Conservation (phyloP, 2,329 filamentous ascomycete genomes). For the Balansia obtecta region DNA sequence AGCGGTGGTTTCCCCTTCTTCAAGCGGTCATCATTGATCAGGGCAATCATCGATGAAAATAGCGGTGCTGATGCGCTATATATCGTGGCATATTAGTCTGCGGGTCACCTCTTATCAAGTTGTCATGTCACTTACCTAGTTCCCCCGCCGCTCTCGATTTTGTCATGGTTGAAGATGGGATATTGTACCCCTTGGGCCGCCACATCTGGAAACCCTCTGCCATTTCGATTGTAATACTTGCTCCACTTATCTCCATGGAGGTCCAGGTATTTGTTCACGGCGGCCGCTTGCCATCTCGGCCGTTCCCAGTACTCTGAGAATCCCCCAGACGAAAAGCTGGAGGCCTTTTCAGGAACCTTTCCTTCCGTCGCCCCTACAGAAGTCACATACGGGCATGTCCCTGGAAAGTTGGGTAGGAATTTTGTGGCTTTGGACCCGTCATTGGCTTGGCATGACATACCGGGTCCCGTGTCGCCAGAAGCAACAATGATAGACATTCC, state of each 20-base stretch:
- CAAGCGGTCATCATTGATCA: slow-evolving; percentile 52
- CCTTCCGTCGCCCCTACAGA: slow-evolving; percentile 45
- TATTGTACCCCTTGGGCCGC: slow-evolving; percentile 35
- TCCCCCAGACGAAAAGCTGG: slow-evolving; percentile 38
- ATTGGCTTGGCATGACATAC: slow-evolving; percentile 23
- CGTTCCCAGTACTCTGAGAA: slow-evolving; percentile 35
- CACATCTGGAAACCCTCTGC: slow-evolving; percentile 50
- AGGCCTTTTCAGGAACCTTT: slow-evolving; percentile 37
- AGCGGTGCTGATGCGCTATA: slow-evolving; percentile 45
- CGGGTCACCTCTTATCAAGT: background rate
- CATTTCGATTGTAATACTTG: slow-evolving; percentile 30
- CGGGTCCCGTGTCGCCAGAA: slow-evolving; percentile 42
- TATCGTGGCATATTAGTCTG: background rate
- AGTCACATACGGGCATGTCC: slow-evolving; percentile 47
- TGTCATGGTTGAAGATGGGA: slow-evolving; percentile 20
- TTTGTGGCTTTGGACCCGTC: slow-evolving; percentile 20
- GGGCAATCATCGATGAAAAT: slow-evolving; percentile 48
- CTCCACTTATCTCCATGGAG: slow-evolving; percentile 35
- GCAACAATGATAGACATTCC: slow-evolving; percentile 56
- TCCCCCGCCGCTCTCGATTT: slow-evolving; percentile 16
- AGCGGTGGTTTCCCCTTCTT: slow-evolving; percentile 37
- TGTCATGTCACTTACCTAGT: slow-evolving; percentile 16
- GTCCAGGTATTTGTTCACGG: slow-evolving; percentile 31
- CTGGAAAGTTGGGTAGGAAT: slow-evolving; percentile 24
- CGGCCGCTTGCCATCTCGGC: slow-evolving; percentile 32